phyloP scores from a whole-genome alignment of 805 yeast species.

The Candida railenensis region DNA sequence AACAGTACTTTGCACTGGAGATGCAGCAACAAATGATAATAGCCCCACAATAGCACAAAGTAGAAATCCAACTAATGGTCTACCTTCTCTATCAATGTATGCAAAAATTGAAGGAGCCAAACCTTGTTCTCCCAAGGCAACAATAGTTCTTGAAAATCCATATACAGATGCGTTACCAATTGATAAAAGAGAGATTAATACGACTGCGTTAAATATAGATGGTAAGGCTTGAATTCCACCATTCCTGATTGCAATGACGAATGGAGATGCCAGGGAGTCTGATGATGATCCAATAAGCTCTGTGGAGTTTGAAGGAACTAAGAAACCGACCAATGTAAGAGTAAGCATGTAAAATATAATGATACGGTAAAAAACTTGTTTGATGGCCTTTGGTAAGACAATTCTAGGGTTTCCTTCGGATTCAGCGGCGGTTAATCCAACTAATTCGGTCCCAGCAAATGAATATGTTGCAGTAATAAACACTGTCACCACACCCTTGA shows the following conservation, averaged over 20 bases:
- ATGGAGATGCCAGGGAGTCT: slow-evolving; percentile 28
- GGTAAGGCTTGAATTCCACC: slow-evolving; percentile 39
- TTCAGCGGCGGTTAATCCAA: slow-evolving; percentile 43
- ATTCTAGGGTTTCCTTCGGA: slow-evolving; percentile 35
- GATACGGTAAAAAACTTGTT: slow-evolving; percentile 44
- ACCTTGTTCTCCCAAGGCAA: slow-evolving; percentile 40
- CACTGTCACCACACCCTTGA: slow-evolving; percentile 39
- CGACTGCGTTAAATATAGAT: slow-evolving; percentile 39
- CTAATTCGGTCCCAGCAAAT: slow-evolving; percentile 40
- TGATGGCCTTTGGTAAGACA: slow-evolving; percentile 39
- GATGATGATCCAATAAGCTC: slow-evolving; percentile 22
- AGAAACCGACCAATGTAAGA: slow-evolving; percentile 46
- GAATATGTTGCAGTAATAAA: slow-evolving; percentile 44
- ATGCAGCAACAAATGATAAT: slow-evolving; percentile 40
- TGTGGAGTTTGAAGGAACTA: slow-evolving; percentile 48
- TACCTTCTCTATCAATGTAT: slow-evolving; percentile 39
- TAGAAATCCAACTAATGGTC: slow-evolving; percentile 39
- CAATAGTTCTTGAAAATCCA: slow-evolving; percentile 41
- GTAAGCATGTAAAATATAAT: slow-evolving; percentile 43
- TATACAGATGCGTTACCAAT: slow-evolving; percentile 45
- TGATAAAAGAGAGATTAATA: slow-evolving; percentile 38
- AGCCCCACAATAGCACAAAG: slow-evolving; percentile 34
- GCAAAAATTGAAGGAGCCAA: slow-evolving; percentile 34
- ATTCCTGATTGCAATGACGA: slow-evolving; percentile 30
- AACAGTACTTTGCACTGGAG: slow-evolving; percentile 34